phyloP scores from a whole-genome alignment of 805 yeast genomes.

The Phaffomyces thermotolerans region DNA sequence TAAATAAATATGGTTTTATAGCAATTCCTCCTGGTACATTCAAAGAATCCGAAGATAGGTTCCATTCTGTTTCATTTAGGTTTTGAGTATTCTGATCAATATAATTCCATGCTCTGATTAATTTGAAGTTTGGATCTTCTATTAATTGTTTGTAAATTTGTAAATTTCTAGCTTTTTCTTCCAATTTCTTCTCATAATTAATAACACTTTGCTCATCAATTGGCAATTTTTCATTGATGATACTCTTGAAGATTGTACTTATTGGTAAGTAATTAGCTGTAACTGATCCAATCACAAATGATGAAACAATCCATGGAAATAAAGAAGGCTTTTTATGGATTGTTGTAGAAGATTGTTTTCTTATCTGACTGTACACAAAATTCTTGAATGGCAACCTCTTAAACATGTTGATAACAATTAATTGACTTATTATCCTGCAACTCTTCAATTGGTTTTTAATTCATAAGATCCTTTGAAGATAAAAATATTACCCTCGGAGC shows the following conservation, averaged over 20 bases:
- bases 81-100: conserved; percentile 34
- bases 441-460: too few species aligned
- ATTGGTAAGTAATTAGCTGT: conserved; percentile 29
- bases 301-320: conserved; percentile 14
- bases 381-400: too few species aligned
- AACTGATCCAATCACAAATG: conserved; percentile 28
- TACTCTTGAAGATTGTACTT: conserved; percentile 26
- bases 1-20: conserved; percentile 63
- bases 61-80: conserved; percentile 8
- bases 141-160: conserved; percentile 45
- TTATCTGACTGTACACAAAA: not conserved
- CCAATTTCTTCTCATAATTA: conserved; percentile 30
- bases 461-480: too few species aligned
- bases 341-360: not conserved
- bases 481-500: too few species aligned
- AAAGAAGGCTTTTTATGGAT: conserved; percentile 3
- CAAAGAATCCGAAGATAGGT: conserved; percentile 45
- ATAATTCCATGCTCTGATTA: conserved; percentile 37
- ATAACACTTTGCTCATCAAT: conserved; percentile 22
- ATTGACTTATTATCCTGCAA: too few species aligned
- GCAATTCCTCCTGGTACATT: conserved; percentile 74
- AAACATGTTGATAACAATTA: too few species aligned
- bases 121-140: conserved; percentile 29
- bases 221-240: conserved; percentile 18
- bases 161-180: conserved; percentile 39